These are phyloP conservation scores for Phyllostachys edulis DNA, from an alignment of 176 grass and related monocot species.

Conservation along the genomic window DNA sequence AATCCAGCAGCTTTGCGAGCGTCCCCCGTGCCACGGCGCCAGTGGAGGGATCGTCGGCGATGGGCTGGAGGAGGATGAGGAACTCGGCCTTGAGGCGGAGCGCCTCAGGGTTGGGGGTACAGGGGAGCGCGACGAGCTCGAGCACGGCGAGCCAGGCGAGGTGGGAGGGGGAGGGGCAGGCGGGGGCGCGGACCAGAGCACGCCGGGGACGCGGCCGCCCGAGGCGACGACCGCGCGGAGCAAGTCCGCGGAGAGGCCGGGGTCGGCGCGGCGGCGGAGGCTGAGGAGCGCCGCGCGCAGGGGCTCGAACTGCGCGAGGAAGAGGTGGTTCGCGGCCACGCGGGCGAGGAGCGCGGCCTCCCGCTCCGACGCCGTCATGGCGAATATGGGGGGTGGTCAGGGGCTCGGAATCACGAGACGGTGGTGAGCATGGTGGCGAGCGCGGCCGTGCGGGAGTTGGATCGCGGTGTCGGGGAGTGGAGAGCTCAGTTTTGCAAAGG, in stretches of 20 bases:
- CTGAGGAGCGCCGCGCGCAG: slow-evolving; percentile 81
- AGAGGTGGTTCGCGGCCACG: slow-evolving; percentile 87
- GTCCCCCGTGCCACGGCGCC: slow-evolving; percentile 21
- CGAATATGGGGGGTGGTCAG: background rate
- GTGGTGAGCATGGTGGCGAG: slow-evolving; percentile 14
- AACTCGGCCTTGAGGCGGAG: slow-evolving; percentile 74
- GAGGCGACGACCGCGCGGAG: slow-evolving; percentile 59
- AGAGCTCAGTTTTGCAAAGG: too few relatives aligned
- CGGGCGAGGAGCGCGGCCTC: slow-evolving; percentile 72
- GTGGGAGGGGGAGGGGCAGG: slow-evolving; percentile 75
- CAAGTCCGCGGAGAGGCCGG: slow-evolving; percentile 51
- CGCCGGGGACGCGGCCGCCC: slow-evolving; percentile 62
- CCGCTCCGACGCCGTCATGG: slow-evolving; percentile 57
- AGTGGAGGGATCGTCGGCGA: slow-evolving; percentile 45
- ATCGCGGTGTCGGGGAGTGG: background rate
- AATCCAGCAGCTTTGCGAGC: slow-evolving; percentile 66
- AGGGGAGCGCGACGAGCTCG: slow-evolving; percentile 59
- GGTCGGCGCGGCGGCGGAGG: slow-evolving; percentile 67
- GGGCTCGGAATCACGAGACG: slow-evolving; percentile 26
- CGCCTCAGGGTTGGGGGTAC: slow-evolving; percentile 49
- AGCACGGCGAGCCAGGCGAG: slow-evolving; percentile 86
- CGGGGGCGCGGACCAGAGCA: slow-evolving; percentile 63
- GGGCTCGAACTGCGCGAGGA: slow-evolving; percentile 89
- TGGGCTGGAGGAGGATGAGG: slow-evolving; percentile 64
- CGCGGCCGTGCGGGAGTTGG: background rate